Conservation (phyloP, 2,329 filamentous ascomycete genomes). For the Aspergillus transmontanensis region DNA sequence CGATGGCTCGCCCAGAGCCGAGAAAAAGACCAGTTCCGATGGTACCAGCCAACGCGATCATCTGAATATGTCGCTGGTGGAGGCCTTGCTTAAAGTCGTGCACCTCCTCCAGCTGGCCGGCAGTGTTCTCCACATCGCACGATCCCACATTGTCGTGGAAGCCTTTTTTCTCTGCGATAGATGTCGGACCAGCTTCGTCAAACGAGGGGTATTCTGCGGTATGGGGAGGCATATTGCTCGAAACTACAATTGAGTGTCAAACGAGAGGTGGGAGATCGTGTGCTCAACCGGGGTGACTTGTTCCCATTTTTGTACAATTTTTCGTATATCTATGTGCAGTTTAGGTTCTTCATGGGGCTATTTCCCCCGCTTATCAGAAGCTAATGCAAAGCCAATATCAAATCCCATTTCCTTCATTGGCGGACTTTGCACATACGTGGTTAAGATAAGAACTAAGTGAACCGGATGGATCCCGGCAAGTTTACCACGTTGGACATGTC, state of each 20-base stretch:
- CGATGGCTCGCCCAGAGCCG: conserved; percentile 37
- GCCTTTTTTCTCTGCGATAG: not conserved
- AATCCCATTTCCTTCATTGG: not conserved
- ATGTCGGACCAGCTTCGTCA: not conserved
- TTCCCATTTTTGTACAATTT: not conserved
- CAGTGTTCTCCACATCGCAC: conserved; percentile 22
- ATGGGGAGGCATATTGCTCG: not conserved
- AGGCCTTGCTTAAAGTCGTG: conserved; percentile 29
- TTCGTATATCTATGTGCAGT: not conserved
- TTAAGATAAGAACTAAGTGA: not conserved
- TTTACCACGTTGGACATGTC: not conserved
- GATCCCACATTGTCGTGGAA: not conserved
- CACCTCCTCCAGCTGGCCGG: conserved; percentile 26
- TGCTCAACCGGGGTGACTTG: not conserved
- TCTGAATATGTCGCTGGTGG: conserved; percentile 38
- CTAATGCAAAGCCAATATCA: not conserved
- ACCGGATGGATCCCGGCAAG: not conserved
- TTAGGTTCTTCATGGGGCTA: not conserved
- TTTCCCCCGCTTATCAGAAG: not conserved
- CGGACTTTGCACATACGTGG: not conserved
- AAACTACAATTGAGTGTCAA: not conserved
- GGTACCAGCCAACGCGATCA: conserved; percentile 42
- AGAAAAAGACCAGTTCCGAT: conserved; percentile 43
- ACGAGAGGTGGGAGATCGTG: not conserved
- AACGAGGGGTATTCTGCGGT: not conserved